A percentile compares a stretch with the other conserved stretches of the same genome.
Evolutionary conservation across 768 basidiomycete species (phyloP).

Genomic region (Boletus pseudopeckii): DNA sequence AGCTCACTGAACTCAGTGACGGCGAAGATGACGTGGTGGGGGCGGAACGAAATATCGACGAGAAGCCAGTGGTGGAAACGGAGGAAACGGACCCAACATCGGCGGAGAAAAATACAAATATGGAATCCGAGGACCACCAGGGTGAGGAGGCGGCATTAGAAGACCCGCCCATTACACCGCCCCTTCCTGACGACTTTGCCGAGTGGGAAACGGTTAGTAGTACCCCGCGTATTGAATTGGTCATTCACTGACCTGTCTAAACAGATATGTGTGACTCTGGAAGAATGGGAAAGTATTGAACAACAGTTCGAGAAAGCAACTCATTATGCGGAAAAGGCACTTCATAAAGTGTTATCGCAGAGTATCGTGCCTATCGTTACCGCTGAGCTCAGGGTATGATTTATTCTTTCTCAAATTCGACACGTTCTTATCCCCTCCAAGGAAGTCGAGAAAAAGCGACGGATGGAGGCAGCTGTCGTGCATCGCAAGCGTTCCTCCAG

Average conservation of each 20-base stretch:
- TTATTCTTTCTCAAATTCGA: not conserved
- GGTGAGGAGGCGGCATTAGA: not conserved
- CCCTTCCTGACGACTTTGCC: slow-evolving; percentile 51
- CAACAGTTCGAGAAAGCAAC: slow-evolving; percentile 72
- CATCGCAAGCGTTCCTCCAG: slow-evolving; percentile 91
- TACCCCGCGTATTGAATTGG: not conserved
- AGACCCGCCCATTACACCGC: slow-evolving; percentile 9
- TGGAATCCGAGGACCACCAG: slow-evolving; percentile 5
- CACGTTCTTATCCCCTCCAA: slow-evolving; percentile 26
- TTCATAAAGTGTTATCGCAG: slow-evolving; percentile 65
- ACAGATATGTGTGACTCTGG: slow-evolving; percentile 78
- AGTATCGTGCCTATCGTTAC: slow-evolving; percentile 70
- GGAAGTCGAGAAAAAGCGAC: slow-evolving; percentile 62
- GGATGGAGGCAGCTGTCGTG: slow-evolving; percentile 68
- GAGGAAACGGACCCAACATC: not conserved
- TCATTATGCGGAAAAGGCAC: slow-evolving; percentile 76
- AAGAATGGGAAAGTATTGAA: slow-evolving; percentile 82
- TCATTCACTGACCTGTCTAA: not conserved
- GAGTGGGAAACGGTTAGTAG: slow-evolving; percentile 88
- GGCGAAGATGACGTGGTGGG: slow-evolving; percentile 30
- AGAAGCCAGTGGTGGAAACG: not conserved
- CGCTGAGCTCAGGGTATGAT: slow-evolving; percentile 56
- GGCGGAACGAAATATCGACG: slow-evolving; percentile 3
- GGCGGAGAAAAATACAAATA: not conserved
- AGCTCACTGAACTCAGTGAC: slow-evolving; percentile 71